Conservation (phyloP, 1,284 basidiomycete genomes). For the Waitea zeae region DNA sequence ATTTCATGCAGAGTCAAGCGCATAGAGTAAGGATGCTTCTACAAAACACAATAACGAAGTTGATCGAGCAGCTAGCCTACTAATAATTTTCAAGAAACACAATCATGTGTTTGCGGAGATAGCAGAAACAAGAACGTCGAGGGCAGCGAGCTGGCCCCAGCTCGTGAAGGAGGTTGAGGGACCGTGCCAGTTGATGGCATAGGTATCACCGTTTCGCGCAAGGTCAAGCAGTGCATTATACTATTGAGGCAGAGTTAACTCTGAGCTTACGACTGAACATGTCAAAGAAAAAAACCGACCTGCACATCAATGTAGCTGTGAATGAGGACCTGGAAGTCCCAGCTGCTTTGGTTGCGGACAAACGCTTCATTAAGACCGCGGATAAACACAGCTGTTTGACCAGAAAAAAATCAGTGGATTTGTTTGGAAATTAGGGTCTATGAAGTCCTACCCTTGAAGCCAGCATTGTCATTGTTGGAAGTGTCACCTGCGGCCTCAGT, state of each 20-base stretch:
- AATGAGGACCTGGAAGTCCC: constrained; percentile 19
- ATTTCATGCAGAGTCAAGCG: too few species aligned
- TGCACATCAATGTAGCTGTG: constrained; percentile 31
- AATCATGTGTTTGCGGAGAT: constrained; percentile 15
- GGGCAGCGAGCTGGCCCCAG: constrained; percentile 29
- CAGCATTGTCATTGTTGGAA: constrained; percentile 24
- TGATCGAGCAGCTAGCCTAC: too few species aligned
- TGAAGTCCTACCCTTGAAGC: constrained; percentile 23
- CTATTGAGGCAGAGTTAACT: too few species aligned
- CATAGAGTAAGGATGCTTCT: too few species aligned
- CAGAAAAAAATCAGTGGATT: too few species aligned
- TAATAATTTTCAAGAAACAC: too few species aligned
- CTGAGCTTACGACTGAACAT: background rate
- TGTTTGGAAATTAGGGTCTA: constrained; percentile 1
- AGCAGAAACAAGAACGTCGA: constrained; percentile 24
- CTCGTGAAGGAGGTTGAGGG: constrained; percentile 23
- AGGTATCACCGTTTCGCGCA: constrained; percentile 21
- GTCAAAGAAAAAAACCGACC: constrained; percentile 17
- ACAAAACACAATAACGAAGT: too few species aligned
- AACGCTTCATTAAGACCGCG: constrained; percentile 28
- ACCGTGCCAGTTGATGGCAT: constrained; percentile 25
- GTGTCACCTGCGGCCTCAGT: constrained; percentile 24
- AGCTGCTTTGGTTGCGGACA: constrained; percentile 18
- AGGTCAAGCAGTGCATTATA: constrained; percentile 30
- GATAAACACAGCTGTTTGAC: constrained; percentile 26